A percentile compares a stretch with the other conserved stretches of the same genome.
phyloP scores from a whole-genome alignment of 2,329 filamentous ascomycete genomes.

The Colletotrichum australisinense region DNA sequence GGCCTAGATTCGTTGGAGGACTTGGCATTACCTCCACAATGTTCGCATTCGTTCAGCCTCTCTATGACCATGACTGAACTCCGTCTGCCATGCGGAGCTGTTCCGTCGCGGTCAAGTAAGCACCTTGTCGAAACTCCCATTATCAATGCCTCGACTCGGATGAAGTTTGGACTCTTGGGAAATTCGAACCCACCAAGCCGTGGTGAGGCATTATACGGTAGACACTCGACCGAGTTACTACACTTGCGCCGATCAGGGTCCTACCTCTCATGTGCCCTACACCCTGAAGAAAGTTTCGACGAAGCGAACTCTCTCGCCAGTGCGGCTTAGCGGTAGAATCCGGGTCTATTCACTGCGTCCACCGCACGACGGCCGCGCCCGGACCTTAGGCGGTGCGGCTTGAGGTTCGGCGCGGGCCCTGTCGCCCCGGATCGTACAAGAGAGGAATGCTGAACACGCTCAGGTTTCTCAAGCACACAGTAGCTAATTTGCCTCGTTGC shows the following conservation, averaged over 20 bases:
- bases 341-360: not conserved
- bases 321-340: conserved; percentile 6
- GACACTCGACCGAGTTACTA: not conserved
- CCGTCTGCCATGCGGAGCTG: not conserved
- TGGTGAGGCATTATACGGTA: not conserved
- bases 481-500: not conserved
- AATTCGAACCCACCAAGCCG: not conserved
- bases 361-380: conserved; percentile 8
- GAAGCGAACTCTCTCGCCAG: conserved; percentile 17
- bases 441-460: conserved; percentile 4
- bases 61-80: not conserved
- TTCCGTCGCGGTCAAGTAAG: not conserved
- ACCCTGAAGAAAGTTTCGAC: conserved; percentile 16
- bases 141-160: conserved; percentile 15
- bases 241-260: conserved; percentile 26
- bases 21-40: not conserved
- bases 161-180: conserved; percentile 26
- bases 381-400: conserved; percentile 9
- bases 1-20: not conserved
- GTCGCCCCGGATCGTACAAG: conserved; percentile 2
- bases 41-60: not conserved
- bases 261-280: conserved; percentile 12
- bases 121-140: not conserved
- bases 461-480: not conserved
- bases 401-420: not conserved